Evolutionary conservation across 225 moss, liverwort and hornwort species (phyloP), one percentile per base, ranked within the genome.

Genomic region (Thuidium tamariscinum): DNA sequence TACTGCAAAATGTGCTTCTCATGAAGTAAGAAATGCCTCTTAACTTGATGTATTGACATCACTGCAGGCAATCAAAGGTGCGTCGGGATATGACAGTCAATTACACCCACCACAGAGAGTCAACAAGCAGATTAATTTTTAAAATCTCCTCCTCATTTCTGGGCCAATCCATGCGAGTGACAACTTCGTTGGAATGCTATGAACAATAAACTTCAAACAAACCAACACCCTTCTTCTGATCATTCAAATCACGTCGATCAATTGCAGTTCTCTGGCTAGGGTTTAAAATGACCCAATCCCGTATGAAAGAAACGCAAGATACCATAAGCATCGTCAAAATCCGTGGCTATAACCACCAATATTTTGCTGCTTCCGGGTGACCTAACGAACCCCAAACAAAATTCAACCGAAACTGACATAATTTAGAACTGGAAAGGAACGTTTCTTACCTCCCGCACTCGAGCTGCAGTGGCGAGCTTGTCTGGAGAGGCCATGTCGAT

Each of bases 401-500:
- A 39, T 73, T 83, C 16, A 26, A 34, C 34, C 19, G 9, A 59
- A 73, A 57, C 10, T 77, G 41, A 67, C 48, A n/a, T 18, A 49
- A 72, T 10, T 71, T 52, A 37, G 60, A 54, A 81, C 69, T 7
- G 27, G 55, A 56, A 56, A 51, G n/a, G 34, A 49, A 39, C 12
- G 59, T 9, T 32, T 12, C 62, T 26, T 69, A 90, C 93, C 90
- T 93, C 27, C 3, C 92, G 89, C 10, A 93, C 84, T 79, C 87
- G 90, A 74, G 84, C 88, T 65, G 93, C 92, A 30, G 79, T 89
- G 27, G 74, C 74, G 65, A 59, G 77, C 65, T 88, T 87, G 84
- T 90, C 84, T 27, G 88, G 76, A 21, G 84, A 84, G 63, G 90
- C 86, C 92, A 93, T 86, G 82, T 92, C 92, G 79, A 93, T 86